These are phyloP conservation scores for Aspergillus sp. DNA, from an alignment of 2,329 filamentous ascomycete genomes.

Conservation along the genomic window DNA sequence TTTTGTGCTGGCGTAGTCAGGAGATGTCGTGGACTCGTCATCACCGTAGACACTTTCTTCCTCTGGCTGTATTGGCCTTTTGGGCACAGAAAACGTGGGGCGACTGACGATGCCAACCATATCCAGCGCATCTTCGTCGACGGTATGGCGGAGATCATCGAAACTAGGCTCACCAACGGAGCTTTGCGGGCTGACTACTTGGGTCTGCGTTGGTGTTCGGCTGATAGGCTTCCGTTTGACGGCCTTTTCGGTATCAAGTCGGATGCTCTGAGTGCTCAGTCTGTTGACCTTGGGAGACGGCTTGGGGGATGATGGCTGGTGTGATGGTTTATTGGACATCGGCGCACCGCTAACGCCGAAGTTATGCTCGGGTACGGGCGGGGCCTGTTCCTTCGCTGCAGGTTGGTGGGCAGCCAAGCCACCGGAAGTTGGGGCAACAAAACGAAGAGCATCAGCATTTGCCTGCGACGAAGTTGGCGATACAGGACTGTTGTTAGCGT, in stretches of 20 bases:
- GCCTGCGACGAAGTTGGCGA: slow-evolving; percentile 25
- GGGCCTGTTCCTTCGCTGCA: slow-evolving; percentile 29
- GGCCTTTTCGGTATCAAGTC: slow-evolving; percentile 44
- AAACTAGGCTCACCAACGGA: slow-evolving; percentile 36
- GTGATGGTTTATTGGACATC: slow-evolving; percentile 2
- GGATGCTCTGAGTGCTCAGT: slow-evolving; percentile 19
- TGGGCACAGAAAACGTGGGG: slow-evolving; percentile 26
- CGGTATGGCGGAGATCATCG: slow-evolving; percentile 43
- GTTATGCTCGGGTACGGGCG: slow-evolving; percentile 19
- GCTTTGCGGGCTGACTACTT: slow-evolving; percentile 17
- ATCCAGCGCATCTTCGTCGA: slow-evolving; percentile 52
- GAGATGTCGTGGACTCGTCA: slow-evolving; percentile 62
- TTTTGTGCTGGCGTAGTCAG: slow-evolving; percentile 75
- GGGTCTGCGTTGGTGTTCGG: slow-evolving; percentile 27
- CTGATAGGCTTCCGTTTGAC: slow-evolving; percentile 56
- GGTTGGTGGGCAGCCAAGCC: slow-evolving; percentile 7
- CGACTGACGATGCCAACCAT: slow-evolving; percentile 40
- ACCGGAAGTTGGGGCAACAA: slow-evolving; percentile 5
- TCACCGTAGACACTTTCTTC: slow-evolving; percentile 57
- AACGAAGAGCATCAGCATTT: neutral
- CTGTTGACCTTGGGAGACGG: slow-evolving; percentile 9
- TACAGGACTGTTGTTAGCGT: slow-evolving; percentile 38
- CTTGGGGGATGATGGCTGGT: neutral
- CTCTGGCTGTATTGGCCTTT: slow-evolving; percentile 27
- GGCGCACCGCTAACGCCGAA: neutral